Conservation (phyloP, 2,329 filamentous ascomycete genomes). For the Xylariaceae sp. region DNA sequence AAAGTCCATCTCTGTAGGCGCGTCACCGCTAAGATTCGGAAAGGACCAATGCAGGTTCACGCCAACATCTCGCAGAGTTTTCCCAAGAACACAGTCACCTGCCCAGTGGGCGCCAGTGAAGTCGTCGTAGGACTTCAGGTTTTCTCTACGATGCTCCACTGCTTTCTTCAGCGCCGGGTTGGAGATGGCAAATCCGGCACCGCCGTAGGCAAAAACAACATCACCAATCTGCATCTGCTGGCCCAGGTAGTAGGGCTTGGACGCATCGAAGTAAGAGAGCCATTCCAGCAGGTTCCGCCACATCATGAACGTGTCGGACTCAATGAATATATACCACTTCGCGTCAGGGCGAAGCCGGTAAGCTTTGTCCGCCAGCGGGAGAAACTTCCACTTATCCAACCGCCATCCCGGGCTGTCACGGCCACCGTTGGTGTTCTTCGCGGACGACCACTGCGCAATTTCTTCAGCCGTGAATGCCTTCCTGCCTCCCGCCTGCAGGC, state of each 20-base stretch:
- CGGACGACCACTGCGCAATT: constrained; percentile 31
- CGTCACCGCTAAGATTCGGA: constrained; percentile 47
- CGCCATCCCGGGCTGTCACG: constrained; percentile 52
- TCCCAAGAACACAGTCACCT: constrained; percentile 53
- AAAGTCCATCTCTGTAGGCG: constrained; percentile 46
- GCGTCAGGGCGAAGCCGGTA: constrained; percentile 44
- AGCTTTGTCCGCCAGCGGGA: constrained; percentile 57
- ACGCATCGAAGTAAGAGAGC: constrained; percentile 52
- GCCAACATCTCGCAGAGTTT: constrained; percentile 48
- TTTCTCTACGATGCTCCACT: constrained; percentile 44
- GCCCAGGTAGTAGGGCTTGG: constrained; percentile 54
- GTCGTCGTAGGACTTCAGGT: constrained; percentile 46
- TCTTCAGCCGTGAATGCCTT: constrained; percentile 43
- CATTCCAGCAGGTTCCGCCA: constrained; percentile 56
- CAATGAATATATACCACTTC: constrained; percentile 63
- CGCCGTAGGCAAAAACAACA: constrained; percentile 55
- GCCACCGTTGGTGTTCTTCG: constrained; percentile 34
- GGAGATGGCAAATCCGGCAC: constrained; percentile 56
- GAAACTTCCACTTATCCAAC: constrained; percentile 61
- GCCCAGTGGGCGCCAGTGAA: constrained; percentile 51
- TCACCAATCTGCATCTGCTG: constrained; percentile 55
- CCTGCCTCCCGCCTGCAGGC: constrained; percentile 46
- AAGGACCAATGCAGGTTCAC: constrained; percentile 49
- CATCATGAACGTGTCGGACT: constrained; percentile 60
- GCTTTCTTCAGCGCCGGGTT: constrained; percentile 49